phyloP scores from a whole-genome alignment of 495 filamentous ascomycete genomes.

The Cercophora sp. region DNA sequence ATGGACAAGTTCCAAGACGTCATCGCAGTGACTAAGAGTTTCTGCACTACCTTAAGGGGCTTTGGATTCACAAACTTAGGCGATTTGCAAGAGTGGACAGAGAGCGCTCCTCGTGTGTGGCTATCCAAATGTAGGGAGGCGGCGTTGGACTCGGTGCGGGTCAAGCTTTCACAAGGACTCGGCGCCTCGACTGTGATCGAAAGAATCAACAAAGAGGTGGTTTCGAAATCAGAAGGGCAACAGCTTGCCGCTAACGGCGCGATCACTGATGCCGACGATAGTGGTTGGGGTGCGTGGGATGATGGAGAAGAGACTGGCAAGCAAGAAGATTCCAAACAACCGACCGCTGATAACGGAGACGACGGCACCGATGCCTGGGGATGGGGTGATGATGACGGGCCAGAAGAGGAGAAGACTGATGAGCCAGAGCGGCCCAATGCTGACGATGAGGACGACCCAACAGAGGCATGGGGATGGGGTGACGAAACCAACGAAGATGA shows the following conservation, averaged over 20 bases:
- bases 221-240: constrained; percentile 62
- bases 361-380: constrained; percentile 56
- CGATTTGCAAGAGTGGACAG: constrained; percentile 73
- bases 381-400: constrained; percentile 54
- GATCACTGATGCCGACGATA: constrained; percentile 41
- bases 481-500: constrained; percentile 31
- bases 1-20: constrained; percentile 65
- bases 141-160: constrained; percentile 68
- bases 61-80: constrained; percentile 65
- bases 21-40: constrained; percentile 55
- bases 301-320: constrained; percentile 44
- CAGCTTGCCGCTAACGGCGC: constrained; percentile 53
- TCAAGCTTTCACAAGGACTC: constrained; percentile 60
- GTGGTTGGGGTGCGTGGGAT: constrained; percentile 79
- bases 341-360: constrained; percentile 32
- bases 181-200: constrained; percentile 65
- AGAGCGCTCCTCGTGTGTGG: constrained; percentile 76
- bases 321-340: background rate
- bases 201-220: constrained; percentile 74
- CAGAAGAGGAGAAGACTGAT: constrained; percentile 17
- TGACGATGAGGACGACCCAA: constrained; percentile 50
- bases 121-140: constrained; percentile 75
- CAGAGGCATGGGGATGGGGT: constrained; percentile 72
- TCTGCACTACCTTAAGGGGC: constrained; percentile 58
- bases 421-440: constrained; percentile 13